Percentiles rank a stretch among this genome's conserved stretches.
Evolutionary conservation across 202 grass and related monocot species (phyloP).

Genomic region (Panicum virgatum): DNA sequence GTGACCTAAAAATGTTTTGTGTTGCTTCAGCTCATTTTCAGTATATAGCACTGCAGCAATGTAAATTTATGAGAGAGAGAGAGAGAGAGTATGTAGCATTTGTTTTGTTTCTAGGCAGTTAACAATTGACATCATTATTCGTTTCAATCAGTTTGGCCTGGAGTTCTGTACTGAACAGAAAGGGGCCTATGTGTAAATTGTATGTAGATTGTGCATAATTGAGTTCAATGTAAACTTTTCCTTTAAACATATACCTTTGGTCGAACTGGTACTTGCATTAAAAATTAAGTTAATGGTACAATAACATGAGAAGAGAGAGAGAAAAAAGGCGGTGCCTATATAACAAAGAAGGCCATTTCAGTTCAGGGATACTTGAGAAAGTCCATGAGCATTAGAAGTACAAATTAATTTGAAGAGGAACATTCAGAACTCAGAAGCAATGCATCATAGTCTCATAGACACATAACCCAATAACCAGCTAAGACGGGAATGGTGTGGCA

Average conservation of each 20-base stretch:
- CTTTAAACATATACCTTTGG: constrained; percentile 14
- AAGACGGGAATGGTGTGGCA: not conserved
- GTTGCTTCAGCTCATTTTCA: constrained; percentile 9
- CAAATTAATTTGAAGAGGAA: not conserved
- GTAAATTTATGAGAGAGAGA: constrained; percentile 22
- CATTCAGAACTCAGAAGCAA: not conserved
- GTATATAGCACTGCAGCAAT: constrained; percentile 26
- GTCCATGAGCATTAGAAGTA: no score
- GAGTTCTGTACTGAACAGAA: not conserved
- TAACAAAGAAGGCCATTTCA: not conserved
- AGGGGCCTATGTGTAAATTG: constrained; percentile 20
- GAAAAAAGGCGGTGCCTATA: not conserved
- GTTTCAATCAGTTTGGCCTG: constrained; percentile 12
- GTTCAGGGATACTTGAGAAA: not conserved
- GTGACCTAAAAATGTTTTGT: constrained; percentile 2
- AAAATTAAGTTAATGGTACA: not conserved
- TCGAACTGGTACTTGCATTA: constrained; percentile 1
- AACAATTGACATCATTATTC: constrained; percentile 14
- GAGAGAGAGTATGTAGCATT: not conserved
- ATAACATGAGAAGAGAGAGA: not conserved
- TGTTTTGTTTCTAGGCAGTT: constrained; percentile 25
- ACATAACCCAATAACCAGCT: no score
- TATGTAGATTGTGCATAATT: constrained; percentile 35
- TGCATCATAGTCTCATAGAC: no score
- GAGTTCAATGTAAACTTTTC: constrained; percentile 26